Evolutionary conservation across 2,329 filamentous ascomycete genomes (phyloP), one percentile per base, ranked within the genome.

Genomic region (Alternaria tenuissima): DNA sequence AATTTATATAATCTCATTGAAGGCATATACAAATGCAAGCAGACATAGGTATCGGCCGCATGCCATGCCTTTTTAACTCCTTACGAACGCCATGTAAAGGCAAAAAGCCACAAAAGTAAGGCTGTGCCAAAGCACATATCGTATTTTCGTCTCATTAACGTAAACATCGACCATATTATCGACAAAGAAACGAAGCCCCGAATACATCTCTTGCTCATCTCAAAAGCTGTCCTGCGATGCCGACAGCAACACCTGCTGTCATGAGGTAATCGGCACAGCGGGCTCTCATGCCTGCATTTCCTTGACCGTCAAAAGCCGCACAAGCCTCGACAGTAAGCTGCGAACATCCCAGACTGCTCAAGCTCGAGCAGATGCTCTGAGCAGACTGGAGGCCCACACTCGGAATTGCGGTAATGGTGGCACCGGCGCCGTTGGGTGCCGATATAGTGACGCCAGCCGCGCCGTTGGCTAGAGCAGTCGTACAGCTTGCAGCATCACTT

Each of bases 371-470:
- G 30, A 79, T 70, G 30, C 59, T 62, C 54, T 64, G 69, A n/a
- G 76, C 76, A 3, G 69, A 71, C 51, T 63, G 52, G 6, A 53
- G 30, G 1, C 74, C 76, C 49, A 77, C 36, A 49, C 74, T 75
- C 46, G 74, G 66, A 11, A 81, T 77, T 11, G 81, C 77, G 3
- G 80, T 80, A 12, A 85, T 81, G 7, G 84, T 86, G 11, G 81
- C 79, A 16, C 84, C 84, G 16, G 84, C 84, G 16, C 75, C 81
- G n/a, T 82, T 83, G 3, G 77, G 76, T 8, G 81, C 84, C 3
- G 75, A 80, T 24, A 87, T 76, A 2, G 85, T 86, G 30, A 87
- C 83, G 28, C 82, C 84, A 54, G 83, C 81, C 2, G 79, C 79
- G 47, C 77, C 76, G n/a, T 80, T 82, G 26, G 81, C 83, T 60